Evolutionary conservation across 176 grass and related monocot genomes (phyloP), one percentile per base, ranked within the genome.

Genomic region (Ensete glaucum): DNA sequence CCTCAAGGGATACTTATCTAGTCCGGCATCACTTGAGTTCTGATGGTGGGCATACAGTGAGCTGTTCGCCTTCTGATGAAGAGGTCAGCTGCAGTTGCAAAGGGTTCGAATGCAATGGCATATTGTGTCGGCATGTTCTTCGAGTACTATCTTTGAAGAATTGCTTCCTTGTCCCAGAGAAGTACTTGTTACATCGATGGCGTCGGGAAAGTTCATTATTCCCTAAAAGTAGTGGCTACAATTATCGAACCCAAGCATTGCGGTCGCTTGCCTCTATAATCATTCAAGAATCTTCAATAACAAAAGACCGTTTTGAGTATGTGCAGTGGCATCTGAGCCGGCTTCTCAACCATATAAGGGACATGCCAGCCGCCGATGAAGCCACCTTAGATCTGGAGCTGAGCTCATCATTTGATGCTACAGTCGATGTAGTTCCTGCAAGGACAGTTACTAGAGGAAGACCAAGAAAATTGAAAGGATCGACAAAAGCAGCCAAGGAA

Each of bases 201-300:
- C 67, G 81, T 50, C 77, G 74, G 3, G 85, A 88, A 67, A 84
- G 73, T 26, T 77, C 85, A 49, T 67, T 84, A 64, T 88, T 83
- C 73, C 85, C 78, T 8, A 81, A 59, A 54, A 88, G 85, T 21
- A 88, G 64, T 4, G 81, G 85, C n/a, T 81, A 83, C 54, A 88
- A 68, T 51, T 88, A 84, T 60, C 77, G 81, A 2, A 78, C 78
- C 55, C 82, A 83, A 73, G 74, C 85, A 6, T 76, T 88, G 64
- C 77, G 81, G 17, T 88, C 85, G 19, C 85, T 88, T 54, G 78
- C 79, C 58, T 88, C 85, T 5, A 84, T 88, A 60, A 88, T 88
- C 53, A 84, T 88, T 81, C 85, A 88, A 54, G 85, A 88, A 77
- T 73, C 81, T 1, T 83, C 85, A 8, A 64, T 88, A 57, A 83